Evolutionary conservation across 164 flowering plant species (phyloP), one percentile per base, ranked within the genome.

Genomic region (Annona cherimola): DNA sequence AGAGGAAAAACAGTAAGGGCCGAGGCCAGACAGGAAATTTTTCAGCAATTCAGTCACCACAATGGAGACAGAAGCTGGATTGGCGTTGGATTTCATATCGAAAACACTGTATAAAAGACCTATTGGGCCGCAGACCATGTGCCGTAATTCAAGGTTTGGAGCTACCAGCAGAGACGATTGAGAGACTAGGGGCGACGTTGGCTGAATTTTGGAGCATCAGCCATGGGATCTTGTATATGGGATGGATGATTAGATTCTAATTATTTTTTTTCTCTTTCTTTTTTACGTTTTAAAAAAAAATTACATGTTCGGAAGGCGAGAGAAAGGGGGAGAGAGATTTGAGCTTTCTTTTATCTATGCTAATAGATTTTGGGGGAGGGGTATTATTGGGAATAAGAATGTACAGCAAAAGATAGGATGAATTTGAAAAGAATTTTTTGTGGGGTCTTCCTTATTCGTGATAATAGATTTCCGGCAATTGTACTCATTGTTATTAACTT

Each of bases 1-100:
- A 0, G 90, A 87, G 76, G 95, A 92, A 69, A 72, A 86, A 80
- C 87, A 59, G 54, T 1, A 16, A n/a, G 6, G n/a, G 39, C 4
- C 5, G 44, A 44, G 45, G 35, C 35, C 35, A 7, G 45, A 40
- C 41, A 35, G 45, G 39, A 12, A 41, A 61, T 11, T 61, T 64
- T n/a, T 40, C 67, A 11, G 41, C 67, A 64, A 50, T 9, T 44
- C 67, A 12, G 0, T 35, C 44, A 11, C 44, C 18, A 7, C 16
- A 18, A 41, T 12, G 44, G 40, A 35, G 18, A 64, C 40, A 40
- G 67, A 40, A 64, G 9, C 57, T 40, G 44, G 42, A 40, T 14
- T 11, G 12, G 44, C 6, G 16, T 40, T 3, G 5, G 18, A 9
- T 64, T 42, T 40, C n/a, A 40, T 41, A 11, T 39, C 64, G 12